phyloP scores from a whole-genome alignment of 1,284 basidiomycete species.

The Ganoderma lingzhi region DNA sequence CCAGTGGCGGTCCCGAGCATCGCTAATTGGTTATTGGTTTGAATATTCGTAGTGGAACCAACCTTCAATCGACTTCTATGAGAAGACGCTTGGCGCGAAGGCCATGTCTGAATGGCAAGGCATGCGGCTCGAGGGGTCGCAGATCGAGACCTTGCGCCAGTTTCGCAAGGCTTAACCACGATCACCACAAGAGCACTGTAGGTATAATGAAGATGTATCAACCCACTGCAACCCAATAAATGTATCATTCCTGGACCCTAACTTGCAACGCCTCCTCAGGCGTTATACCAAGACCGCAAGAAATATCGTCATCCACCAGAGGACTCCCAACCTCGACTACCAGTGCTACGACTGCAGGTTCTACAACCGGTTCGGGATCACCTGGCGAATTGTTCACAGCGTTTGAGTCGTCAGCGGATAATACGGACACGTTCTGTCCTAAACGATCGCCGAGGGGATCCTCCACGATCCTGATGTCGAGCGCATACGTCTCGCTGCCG shows the following conservation, averaged over 20 bases:
- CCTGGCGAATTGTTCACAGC: neutral
- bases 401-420: neutral
- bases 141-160: slow-evolving; percentile 66
- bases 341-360: neutral
- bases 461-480: slow-evolving; percentile 1
- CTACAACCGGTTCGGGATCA: neutral
- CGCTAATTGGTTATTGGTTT: slow-evolving; percentile 6
- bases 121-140: slow-evolving; percentile 86
- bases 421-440: neutral
- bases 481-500: neutral
- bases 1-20: neutral
- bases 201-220: neutral
- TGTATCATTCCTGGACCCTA: neutral
- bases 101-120: slow-evolving; percentile 88
- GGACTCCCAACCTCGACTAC: neutral
- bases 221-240: neutral
- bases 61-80: slow-evolving; percentile 92
- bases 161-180: slow-evolving; percentile 38
- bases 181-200: neutral
- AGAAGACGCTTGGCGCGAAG: slow-evolving; percentile 78
- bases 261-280: neutral
- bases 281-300: neutral
- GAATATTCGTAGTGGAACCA: slow-evolving; percentile 80
- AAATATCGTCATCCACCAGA: neutral
- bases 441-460: neutral